These are phyloP conservation scores for Cyclospora cayetanensis DNA, from an alignment of 169 alveolate genomes.

Conservation along the genomic window DNA sequence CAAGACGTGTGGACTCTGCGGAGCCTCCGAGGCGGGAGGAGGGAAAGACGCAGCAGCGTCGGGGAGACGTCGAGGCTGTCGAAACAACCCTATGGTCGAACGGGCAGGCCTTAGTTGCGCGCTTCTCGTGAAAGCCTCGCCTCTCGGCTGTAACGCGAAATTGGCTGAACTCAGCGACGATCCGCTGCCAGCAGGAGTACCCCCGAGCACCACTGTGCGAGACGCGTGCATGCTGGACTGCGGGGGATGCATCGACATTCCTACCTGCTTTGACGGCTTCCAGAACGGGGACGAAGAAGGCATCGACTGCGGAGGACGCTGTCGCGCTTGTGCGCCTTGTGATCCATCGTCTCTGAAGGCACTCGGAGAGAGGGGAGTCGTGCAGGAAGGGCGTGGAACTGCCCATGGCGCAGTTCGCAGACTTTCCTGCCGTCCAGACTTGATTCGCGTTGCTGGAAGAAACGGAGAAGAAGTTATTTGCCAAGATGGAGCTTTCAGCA, in stretches of 20 bases:
- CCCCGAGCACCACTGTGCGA: constrained; percentile 57
- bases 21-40: neutral
- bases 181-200: constrained; percentile 70
- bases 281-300: constrained; percentile 82
- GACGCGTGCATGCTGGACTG: constrained; percentile 74
- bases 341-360: constrained; percentile 66
- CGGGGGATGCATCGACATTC: constrained; percentile 72
- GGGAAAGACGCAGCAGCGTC: constrained; percentile 21
- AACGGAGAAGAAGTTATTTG: constrained; percentile 70
- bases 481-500: constrained; percentile 69
- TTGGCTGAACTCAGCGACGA: constrained; percentile 66
- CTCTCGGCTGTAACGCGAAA: constrained; percentile 72
- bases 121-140: constrained; percentile 70
- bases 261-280: constrained; percentile 79
- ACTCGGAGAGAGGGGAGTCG: constrained; percentile 61
- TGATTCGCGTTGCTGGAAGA: constrained; percentile 52
- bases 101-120: constrained; percentile 69
- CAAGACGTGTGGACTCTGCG: constrained; percentile 65
- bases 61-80: constrained; percentile 56
- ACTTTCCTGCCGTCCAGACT: constrained; percentile 60
- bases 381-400: constrained; percentile 64
- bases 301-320: constrained; percentile 82
- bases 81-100: constrained; percentile 74
- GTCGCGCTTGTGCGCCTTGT: constrained; percentile 79
- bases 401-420: constrained; percentile 65